Evolutionary conservation across 805 yeast species (phyloP), one percentile per base, ranked within the genome.

Genomic region (Metschnikowia orientalis): DNA sequence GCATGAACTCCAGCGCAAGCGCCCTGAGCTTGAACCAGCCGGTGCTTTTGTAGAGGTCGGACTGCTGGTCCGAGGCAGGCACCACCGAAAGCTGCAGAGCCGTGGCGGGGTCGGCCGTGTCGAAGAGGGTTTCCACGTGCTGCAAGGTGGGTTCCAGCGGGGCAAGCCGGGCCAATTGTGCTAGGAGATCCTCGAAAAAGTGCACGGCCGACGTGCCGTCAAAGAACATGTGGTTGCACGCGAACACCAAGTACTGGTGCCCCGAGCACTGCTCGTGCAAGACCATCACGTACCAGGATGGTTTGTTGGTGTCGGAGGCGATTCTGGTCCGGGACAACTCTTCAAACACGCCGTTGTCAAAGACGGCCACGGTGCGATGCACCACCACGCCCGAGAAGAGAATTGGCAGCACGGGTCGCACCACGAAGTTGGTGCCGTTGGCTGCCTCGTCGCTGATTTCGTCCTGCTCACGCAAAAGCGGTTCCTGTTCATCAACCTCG

Each of bases 161-260:
- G 9, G 18, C 20, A 1, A 21, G 29, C 4, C 12, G 29, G 1
- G 31, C 34, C 6, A 29, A 4, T 3, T 21, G 34, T 12, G 21
- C 18, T 9, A 34, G 32, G 23, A 45, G 26, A 26, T 45, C 49
- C 13, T 28, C 34, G 16, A 38, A 19, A 16, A 43, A 38, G 22
- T 35, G 23, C 14, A 32, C 38, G 1, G 30, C 45, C 9, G 45
- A 34, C 2, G 29, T 29, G 9, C 49, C 49, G 22, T 45, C 49
- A 21, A 45, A 36, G 5, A 38, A 18, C 15, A 36, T 23, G 18
- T 45, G 49, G 19, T 43, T 43, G 30, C 32, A 34, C 7, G 36
- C 28, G 10, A 45, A 41, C 4, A 35, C 26, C 19, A 45, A 14
- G 27, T 36, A 36, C 19, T 40, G 36, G 5, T 18, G 8, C 3